Evolutionary conservation across 768 basidiomycete genomes (phyloP).

Genomic region (Termitomyces eurrhizus): DNA sequence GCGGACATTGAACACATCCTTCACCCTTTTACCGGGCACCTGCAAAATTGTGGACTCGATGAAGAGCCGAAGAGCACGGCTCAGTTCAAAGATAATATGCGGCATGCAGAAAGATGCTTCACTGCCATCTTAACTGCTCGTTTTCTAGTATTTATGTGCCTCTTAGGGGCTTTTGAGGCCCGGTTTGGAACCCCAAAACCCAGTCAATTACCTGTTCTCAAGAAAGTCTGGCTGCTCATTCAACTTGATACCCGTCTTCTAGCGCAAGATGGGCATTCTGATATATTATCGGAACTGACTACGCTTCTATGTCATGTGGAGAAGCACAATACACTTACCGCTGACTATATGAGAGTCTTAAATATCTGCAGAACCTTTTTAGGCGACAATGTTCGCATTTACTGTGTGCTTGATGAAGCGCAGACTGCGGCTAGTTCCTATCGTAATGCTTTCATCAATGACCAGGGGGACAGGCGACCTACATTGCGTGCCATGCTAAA

Average conservation of each 20-base stretch:
- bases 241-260: background rate
- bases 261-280: background rate
- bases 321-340: background rate
- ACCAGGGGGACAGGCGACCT: background rate
- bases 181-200: background rate
- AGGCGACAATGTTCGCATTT: background rate
- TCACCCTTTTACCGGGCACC: background rate
- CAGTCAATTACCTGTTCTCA: background rate
- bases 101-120: background rate
- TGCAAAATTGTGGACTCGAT: background rate
- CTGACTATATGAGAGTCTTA: background rate
- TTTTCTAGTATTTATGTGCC: background rate
- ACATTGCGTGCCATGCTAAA: background rate
- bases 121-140: background rate
- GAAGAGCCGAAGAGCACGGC: background rate
- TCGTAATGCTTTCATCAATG: background rate
- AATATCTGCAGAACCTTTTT: background rate
- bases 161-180: background rate
- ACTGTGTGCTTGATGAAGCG: slow-evolving; percentile 2
- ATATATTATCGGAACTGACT: background rate
- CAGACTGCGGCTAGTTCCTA: background rate
- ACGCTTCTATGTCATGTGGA: background rate
- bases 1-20: background rate
- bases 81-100: too few species aligned
- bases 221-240: background rate